A percentile compares a stretch with the other conserved stretches of the same genome.
phyloP scores from a whole-genome alignment of 768 basidiomycete genomes.

The Pluteus cervinus region DNA sequence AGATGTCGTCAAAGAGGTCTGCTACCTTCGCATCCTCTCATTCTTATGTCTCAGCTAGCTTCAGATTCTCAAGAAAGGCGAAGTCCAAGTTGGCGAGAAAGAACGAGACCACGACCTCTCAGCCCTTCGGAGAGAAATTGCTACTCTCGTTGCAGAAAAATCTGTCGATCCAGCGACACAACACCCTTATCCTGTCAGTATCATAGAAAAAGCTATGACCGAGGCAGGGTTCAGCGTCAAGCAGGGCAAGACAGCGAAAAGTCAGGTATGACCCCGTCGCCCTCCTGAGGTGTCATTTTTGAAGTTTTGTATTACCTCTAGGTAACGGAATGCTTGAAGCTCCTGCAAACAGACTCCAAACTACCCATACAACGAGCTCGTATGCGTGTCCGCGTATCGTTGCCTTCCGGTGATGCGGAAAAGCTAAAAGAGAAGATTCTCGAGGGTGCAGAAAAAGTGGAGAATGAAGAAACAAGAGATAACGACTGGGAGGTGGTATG shows the following conservation, averaged over 20 bases:
- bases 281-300: neutral
- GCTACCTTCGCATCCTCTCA: slow-evolving; percentile 6
- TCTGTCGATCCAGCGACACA: slow-evolving; percentile 91
- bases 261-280: slow-evolving; percentile 55
- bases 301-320: slow-evolving; percentile 19
- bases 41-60: neutral
- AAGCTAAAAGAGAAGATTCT: slow-evolving; percentile 65
- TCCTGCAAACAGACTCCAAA: slow-evolving; percentile 74
- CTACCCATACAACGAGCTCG: slow-evolving; percentile 89
- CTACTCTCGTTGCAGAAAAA: slow-evolving; percentile 91
- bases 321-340: slow-evolving; percentile 87
- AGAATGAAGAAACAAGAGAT: slow-evolving; percentile 67
- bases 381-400: slow-evolving; percentile 83
- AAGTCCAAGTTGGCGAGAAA: slow-evolving; percentile 95
- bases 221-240: slow-evolving; percentile 93
- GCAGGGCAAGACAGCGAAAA: slow-evolving; percentile 86
- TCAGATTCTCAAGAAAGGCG: slow-evolving; percentile 92
- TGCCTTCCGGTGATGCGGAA: slow-evolving; percentile 64
- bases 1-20: slow-evolving; percentile 78
- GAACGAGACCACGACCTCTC: slow-evolving; percentile 89
- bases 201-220: slow-evolving; percentile 97
- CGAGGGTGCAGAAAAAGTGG: slow-evolving; percentile 74
- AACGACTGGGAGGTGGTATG: slow-evolving; percentile 87
- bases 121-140: slow-evolving; percentile 82
- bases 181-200: slow-evolving; percentile 85